A percentile compares a stretch with the other conserved stretches of the same genome.
Conservation (phyloP, 306 rosid genomes). For the Cucumis cinereus region DNA sequence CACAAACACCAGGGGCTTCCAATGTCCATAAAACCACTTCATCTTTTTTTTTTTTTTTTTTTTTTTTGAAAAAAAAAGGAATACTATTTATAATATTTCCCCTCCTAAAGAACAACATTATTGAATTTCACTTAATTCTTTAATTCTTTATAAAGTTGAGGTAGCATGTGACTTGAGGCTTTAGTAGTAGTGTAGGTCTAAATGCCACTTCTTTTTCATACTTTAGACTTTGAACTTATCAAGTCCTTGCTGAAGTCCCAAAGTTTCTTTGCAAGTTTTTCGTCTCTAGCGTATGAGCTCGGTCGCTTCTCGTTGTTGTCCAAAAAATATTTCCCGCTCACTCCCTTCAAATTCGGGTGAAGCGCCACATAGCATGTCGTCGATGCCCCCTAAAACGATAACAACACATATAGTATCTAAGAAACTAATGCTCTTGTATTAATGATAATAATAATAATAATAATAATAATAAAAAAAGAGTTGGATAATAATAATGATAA, state of each 20-base stretch:
- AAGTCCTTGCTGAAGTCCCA: slow-evolving; percentile 87
- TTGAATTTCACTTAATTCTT: not conserved
- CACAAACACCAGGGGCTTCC: not conserved
- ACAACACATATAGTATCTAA: not conserved
- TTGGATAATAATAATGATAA: no score
- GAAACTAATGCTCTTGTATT: no score
- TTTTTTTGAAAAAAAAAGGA: no score
- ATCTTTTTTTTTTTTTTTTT: no score
- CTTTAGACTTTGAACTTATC: slow-evolving; percentile 27
- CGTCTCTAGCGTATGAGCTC: slow-evolving; percentile 34
- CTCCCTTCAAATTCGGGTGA: slow-evolving; percentile 63
- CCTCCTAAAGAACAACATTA: not conserved
- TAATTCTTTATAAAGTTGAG: not conserved
- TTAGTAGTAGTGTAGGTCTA: not conserved
- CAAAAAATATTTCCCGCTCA: slow-evolving; percentile 49
- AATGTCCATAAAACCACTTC: not conserved
- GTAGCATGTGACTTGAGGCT: not conserved
- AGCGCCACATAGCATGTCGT: slow-evolving; percentile 79
- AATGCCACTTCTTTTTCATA: not conserved
- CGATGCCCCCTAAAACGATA: slow-evolving; percentile 56
- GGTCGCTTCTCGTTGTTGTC: slow-evolving; percentile 69
- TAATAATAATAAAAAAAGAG: no score
- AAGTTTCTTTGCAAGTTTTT: slow-evolving; percentile 33
- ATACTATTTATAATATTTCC: not conserved
- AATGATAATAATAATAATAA: not conserved